Evolutionary conservation across 371 early-diverging fungal species (phyloP), one percentile per base, ranked within the genome.

Genomic region (Mortierella sp.): DNA sequence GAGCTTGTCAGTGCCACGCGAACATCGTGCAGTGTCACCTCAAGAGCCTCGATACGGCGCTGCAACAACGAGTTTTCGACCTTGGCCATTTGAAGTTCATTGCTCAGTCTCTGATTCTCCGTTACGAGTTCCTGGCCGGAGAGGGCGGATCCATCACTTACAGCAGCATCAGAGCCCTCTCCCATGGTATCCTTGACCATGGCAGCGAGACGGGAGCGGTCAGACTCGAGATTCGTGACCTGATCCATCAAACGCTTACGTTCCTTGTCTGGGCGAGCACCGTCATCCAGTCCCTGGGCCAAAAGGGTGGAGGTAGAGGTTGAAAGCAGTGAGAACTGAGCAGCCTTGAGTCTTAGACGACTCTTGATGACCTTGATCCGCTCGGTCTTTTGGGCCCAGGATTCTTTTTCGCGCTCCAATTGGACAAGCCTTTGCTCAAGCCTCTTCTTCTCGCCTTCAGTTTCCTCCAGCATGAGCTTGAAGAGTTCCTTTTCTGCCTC

Each of bases 161-260:
- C 28, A 31, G 52, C 12, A 3, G 22, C 22, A n/a, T 59, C 50
- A 1, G 64, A 48, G 29, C 47, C 21, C 2, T 25, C 25, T 13
- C 66, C 72, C 60, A 74, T 74, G 5, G 74, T 67, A 27, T 74
- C 67, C 53, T 74, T 74, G 60, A 74, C 74, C 63, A 74, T 62
- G 25, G 67, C 74, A 1, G 74, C 74, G 13, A 74, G 50, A 4
- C 67, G 67, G 12, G 74, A 74, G 10, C 74, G 74, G 40, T 74
- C 74, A 5, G 74, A 67, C 47, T 74, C 74, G 27, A 74, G 56
- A 3, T 67, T 63, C 2, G 59, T 62, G 44, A 74, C 74, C 24
- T 74, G 74, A 37, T 67, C 74, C 74, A 74, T 67, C 39, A 74
- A 40, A 3, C 74, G 67, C 60, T 60, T 60, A 22, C 74, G 74